These are phyloP conservation scores for Syncephalastrum racemosum DNA, from an alignment of 371 early-diverging fungal genomes.

Conservation along the genomic window DNA sequence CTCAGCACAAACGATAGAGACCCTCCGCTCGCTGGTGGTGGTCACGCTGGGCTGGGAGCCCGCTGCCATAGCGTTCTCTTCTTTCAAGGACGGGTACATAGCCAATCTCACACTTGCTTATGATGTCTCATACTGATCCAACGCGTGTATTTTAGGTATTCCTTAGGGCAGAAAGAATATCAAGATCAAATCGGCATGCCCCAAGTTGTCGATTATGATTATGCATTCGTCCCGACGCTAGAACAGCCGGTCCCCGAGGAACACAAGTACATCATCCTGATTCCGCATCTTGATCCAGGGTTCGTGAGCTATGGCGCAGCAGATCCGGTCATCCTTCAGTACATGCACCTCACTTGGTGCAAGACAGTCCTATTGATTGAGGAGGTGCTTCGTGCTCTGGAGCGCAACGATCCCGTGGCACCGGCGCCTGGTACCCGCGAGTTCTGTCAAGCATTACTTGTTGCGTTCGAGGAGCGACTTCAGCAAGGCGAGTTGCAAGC, in stretches of 20 bases:
- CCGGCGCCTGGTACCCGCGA: too few species aligned
- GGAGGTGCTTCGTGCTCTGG: too few species aligned
- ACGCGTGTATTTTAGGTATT: not conserved
- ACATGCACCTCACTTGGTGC: constrained; percentile 1
- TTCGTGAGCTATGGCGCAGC: constrained; percentile 8
- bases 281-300: constrained; percentile 3
- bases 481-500: too few species aligned
- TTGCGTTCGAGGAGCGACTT: too few species aligned
- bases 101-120: too few species aligned
- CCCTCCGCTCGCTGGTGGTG: not conserved
- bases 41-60: not conserved
- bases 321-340: not conserved
- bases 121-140: too few species aligned
- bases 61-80: not conserved
- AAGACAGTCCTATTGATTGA: not conserved
- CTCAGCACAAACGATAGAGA: not conserved
- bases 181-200: too few species aligned
- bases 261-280: not conserved
- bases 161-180: not conserved
- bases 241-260: not conserved
- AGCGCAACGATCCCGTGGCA: too few species aligned
- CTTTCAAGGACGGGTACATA: not conserved
- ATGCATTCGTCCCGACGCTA: not conserved
- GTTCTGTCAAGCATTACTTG: too few species aligned
- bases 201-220: not conserved